Conservation (phyloP, 2,329 filamentous ascomycete genomes). For the Cadophora gregata region DNA sequence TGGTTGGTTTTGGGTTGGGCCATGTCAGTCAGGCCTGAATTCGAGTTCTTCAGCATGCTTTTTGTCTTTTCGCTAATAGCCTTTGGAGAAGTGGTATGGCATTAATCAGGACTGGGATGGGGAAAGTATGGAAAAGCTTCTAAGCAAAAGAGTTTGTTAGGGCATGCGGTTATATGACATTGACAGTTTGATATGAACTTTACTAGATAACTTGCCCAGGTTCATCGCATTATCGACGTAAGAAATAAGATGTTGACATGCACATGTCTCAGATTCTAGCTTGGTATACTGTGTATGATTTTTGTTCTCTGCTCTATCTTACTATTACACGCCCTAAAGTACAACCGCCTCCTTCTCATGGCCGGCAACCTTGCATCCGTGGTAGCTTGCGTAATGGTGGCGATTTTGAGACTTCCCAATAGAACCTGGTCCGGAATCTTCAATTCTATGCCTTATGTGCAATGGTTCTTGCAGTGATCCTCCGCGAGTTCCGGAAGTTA, state of each 20-base stretch:
- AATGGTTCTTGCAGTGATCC: background rate
- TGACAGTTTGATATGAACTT: background rate
- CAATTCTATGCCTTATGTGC: background rate
- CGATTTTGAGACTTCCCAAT: background rate
- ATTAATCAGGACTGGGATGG: background rate
- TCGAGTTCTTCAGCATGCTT: background rate
- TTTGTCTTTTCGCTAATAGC: background rate
- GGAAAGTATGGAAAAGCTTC: background rate
- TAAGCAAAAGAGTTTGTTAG: background rate
- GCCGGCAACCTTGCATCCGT: background rate
- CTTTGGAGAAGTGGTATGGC: background rate
- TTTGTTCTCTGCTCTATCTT: background rate
- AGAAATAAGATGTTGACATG: background rate
- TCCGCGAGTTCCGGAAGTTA: background rate
- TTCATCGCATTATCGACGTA: background rate
- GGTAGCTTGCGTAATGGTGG: conserved; percentile 2
- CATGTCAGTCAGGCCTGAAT: background rate
- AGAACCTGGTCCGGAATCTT: background rate
- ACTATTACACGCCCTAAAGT: background rate
- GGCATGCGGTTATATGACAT: background rate
- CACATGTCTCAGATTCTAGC: background rate
- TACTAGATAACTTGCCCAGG: background rate
- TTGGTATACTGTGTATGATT: background rate
- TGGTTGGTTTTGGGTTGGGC: background rate
- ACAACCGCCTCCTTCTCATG: background rate